phyloP scores from a whole-genome alignment of 306 rosid species.

The Fagus crenata region DNA sequence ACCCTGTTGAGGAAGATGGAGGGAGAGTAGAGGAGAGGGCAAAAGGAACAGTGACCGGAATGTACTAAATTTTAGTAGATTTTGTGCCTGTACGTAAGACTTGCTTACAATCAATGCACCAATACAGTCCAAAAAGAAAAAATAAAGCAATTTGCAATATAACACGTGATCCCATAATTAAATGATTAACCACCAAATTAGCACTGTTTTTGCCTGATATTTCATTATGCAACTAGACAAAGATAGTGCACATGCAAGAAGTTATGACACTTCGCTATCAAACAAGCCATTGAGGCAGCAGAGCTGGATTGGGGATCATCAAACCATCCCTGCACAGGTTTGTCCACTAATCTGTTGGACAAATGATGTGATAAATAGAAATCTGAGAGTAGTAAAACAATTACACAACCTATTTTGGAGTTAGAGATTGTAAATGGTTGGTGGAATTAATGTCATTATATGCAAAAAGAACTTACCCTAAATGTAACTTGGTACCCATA shows the following conservation, averaged over 20 bases:
- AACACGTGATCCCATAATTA: neutral
- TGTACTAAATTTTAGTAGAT: neutral
- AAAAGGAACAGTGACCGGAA: too few relatives aligned
- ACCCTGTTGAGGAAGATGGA: neutral
- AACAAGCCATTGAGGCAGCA: constrained; percentile 18
- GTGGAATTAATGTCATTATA: constrained; percentile 28
- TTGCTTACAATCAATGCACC: neutral
- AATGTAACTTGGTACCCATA: constrained; percentile 33
- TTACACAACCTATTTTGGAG: neutral
- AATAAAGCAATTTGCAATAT: neutral
- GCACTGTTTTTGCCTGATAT: neutral
- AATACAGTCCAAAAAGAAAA: neutral
- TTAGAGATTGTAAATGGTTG: neutral
- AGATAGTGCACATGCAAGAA: constrained; percentile 24
- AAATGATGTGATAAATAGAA: constrained; percentile 12
- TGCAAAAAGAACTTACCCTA: constrained; percentile 21
- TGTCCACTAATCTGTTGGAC: constrained; percentile 2
- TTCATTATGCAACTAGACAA: constrained; percentile 4
- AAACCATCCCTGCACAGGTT: constrained; percentile 25
- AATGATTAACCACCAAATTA: constrained; percentile 1
- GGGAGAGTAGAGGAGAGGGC: too few relatives aligned
- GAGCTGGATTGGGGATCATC: neutral
- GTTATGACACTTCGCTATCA: constrained; percentile 14
- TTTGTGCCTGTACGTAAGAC: neutral
- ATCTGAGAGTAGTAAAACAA: constrained; percentile 28